phyloP scores from a whole-genome alignment of 305 asterid species.

The Caryopteris hybrid region DNA sequence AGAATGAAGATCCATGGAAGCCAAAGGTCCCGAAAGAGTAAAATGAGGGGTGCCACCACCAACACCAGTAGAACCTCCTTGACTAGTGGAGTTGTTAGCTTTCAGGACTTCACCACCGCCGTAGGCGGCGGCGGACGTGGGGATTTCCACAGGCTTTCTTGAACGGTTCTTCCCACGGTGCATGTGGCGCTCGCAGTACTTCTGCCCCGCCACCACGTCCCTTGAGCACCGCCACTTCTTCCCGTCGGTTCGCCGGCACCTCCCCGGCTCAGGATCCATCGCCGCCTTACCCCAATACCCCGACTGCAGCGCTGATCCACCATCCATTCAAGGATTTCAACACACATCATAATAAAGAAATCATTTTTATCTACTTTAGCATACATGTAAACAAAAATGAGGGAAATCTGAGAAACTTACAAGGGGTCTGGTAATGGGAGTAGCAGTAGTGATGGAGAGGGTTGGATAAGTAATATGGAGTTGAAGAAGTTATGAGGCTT shows the following conservation, averaged over 20 bases:
- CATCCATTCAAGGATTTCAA: neutral
- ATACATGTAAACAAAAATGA: no score
- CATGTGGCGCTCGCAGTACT: conserved; percentile 87
- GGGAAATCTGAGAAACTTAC: conserved; percentile 26
- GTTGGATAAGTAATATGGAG: conserved; percentile 16
- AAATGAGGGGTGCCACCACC: conserved; percentile 27
- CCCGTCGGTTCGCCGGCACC: conserved; percentile 88
- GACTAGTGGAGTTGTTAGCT: conserved; percentile 7
- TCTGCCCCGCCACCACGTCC: conserved; percentile 73
- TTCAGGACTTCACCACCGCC: conserved; percentile 19
- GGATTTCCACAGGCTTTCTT: conserved; percentile 98
- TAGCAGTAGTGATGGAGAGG: conserved; percentile 36
- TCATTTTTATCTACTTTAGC: no score
- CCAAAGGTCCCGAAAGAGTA: conserved; percentile 41
- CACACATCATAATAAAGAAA: neutral
- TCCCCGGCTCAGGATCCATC: conserved; percentile 90
- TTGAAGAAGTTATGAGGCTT: conserved; percentile 33
- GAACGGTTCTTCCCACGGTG: conserved; percentile 94
- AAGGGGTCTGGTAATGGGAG: conserved; percentile 42
- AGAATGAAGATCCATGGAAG: conserved; percentile 47
- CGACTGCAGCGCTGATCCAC: conserved; percentile 48
- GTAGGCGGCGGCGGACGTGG: conserved; percentile 34
- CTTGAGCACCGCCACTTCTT: conserved; percentile 94
- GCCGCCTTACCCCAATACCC: conserved; percentile 77
- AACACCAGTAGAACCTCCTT: conserved; percentile 18